phyloP scores from a whole-genome alignment of 805 yeast species.

The Hanseniaspora occidentalis region DNA sequence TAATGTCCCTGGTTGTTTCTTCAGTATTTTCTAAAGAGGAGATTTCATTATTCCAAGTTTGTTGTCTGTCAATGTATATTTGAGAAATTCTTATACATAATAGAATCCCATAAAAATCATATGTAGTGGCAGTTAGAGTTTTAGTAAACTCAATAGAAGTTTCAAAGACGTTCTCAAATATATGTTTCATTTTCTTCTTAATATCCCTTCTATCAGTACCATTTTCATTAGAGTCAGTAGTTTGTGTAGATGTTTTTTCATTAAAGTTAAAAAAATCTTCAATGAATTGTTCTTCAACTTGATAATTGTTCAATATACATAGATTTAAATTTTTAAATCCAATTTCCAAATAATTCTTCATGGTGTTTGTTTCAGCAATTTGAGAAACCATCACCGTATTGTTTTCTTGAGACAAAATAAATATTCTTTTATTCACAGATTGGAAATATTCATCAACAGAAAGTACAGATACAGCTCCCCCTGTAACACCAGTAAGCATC shows the following conservation, averaged over 20 bases:
- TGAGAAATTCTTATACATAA: conserved; percentile 64
- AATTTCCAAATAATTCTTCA: conserved; percentile 56
- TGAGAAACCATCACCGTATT: conserved; percentile 66
- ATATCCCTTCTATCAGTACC: too few species aligned
- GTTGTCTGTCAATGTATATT: conserved; percentile 32
- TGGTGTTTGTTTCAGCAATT: conserved; percentile 61
- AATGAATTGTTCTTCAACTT: conserved; percentile 66
- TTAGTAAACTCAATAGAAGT: conserved; percentile 38
- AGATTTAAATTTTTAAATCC: conserved; percentile 61
- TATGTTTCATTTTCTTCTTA: conserved; percentile 5
- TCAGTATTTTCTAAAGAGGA: too few species aligned
- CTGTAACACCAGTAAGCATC: conserved; percentile 9
- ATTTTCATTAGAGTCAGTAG: conserved; percentile 3
- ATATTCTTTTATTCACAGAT: conserved; percentile 41
- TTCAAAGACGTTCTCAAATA: conserved; percentile 38
- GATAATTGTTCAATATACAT: conserved; percentile 62
- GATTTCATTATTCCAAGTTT: too few species aligned
- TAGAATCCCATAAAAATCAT: conserved; percentile 69
- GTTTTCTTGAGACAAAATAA: conserved; percentile 41
- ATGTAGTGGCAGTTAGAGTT: conserved; percentile 27
- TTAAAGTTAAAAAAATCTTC: conserved; percentile 38
- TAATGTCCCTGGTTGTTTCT: too few species aligned
- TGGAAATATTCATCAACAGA: conserved; percentile 40
- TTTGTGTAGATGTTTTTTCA: not conserved
- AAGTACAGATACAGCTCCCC: conserved; percentile 11